Conservation (phyloP, 2,329 filamentous ascomycete genomes). For the Daldinia sp. region DNA sequence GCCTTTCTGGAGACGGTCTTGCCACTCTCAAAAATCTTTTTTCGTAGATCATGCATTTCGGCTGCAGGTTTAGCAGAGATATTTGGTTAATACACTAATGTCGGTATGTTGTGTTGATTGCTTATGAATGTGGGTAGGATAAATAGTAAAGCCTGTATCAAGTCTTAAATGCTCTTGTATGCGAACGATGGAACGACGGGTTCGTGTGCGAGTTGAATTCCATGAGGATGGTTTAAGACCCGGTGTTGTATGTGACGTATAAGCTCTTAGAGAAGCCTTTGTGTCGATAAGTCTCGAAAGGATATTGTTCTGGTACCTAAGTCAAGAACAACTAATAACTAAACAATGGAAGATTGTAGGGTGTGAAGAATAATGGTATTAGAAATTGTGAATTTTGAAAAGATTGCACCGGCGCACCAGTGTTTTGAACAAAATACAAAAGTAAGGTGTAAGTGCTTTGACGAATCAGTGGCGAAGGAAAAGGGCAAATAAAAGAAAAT, state of each 20-base stretch:
- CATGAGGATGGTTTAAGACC: constrained; percentile 41
- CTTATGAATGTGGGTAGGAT: neutral
- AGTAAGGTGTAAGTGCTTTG: neutral
- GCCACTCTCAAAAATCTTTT: constrained; percentile 74
- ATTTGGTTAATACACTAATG: neutral
- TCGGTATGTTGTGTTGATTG: neutral
- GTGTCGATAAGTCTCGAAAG: neutral
- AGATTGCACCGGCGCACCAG: constrained; percentile 24
- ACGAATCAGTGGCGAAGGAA: constrained; percentile 16
- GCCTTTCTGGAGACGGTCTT: constrained; percentile 78
- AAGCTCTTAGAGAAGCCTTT: constrained; percentile 8
- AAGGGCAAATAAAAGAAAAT: constrained; percentile 11
- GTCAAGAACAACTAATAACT: neutral
- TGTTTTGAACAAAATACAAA: constrained; percentile 18
- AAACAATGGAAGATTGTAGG: constrained; percentile 14
- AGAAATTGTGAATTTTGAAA: constrained; percentile 19
- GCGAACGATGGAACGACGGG: constrained; percentile 36
- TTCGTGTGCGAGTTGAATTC: constrained; percentile 41
- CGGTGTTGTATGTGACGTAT: neutral
- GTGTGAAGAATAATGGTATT: neutral
- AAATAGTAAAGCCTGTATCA: constrained; percentile 32
- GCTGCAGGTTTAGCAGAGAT: neutral
- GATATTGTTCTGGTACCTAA: neutral
- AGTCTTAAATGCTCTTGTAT: constrained; percentile 42
- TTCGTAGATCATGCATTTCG: constrained; percentile 69